Conservation (phyloP, 1,284 basidiomycete genomes). For the Coniophora puteana region DNA sequence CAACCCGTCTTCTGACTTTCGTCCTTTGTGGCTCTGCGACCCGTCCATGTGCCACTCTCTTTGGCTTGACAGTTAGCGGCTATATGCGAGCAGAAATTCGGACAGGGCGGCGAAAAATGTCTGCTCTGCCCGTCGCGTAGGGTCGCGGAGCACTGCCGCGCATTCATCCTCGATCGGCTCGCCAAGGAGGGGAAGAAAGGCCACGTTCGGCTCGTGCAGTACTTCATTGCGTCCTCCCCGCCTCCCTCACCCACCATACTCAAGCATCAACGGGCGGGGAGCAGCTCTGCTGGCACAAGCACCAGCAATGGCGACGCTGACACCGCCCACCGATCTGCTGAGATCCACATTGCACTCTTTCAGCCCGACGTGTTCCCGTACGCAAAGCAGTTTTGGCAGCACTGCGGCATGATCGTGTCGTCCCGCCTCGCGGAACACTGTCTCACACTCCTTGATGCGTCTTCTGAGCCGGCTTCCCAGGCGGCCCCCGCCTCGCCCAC, state of each 20-base stretch:
- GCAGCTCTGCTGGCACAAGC: conserved; percentile 23
- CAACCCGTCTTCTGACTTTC: not conserved
- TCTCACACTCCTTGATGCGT: conserved; percentile 58
- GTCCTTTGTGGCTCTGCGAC: not conserved
- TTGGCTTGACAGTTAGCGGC: conserved; percentile 57
- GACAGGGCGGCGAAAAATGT: conserved; percentile 63
- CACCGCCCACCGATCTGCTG: conserved; percentile 30
- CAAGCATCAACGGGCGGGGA: conserved; percentile 3
- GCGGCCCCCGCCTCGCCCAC: conserved; percentile 23
- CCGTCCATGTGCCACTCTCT: conserved; percentile 3
- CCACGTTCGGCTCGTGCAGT: conserved; percentile 67
- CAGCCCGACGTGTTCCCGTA: conserved; percentile 58
- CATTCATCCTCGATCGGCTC: conserved; percentile 65
- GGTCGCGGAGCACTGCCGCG: conserved; percentile 71
- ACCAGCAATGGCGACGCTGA: conserved; percentile 13
- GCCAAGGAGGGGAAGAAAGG: conserved; percentile 37
- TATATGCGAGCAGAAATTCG: conserved; percentile 79
- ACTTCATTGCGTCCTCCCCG: conserved; percentile 65
- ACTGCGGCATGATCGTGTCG: conserved; percentile 88
- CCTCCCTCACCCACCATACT: conserved; percentile 17
- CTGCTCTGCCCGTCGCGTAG: conserved; percentile 76
- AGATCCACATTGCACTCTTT: conserved; percentile 84
- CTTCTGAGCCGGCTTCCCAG: conserved; percentile 16
- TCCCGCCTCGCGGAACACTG: conserved; percentile 86
- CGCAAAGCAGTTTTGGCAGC: conserved; percentile 96